Evolutionary conservation across 345 rosid species (phyloP).

Genomic region (Camelina sativa): DNA sequence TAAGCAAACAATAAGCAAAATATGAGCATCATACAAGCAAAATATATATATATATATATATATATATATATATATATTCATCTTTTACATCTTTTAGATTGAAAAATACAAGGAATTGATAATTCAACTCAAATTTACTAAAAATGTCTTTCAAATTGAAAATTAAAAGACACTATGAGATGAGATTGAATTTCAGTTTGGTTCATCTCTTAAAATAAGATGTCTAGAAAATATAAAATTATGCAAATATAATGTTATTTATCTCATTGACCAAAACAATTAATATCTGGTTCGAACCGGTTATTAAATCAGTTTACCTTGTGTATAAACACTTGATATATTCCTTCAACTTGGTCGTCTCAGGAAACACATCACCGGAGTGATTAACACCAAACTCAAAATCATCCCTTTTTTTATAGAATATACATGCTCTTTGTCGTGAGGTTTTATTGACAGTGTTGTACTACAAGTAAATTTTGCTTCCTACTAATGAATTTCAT

Average conservation of each 20-base stretch:
- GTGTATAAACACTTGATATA: slow-evolving; percentile 57
- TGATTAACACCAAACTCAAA: slow-evolving; percentile 57
- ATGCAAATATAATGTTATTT: background rate
- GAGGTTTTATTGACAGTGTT: no score
- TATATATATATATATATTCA: no score
- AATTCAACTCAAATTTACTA: background rate
- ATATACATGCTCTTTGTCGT: no score
- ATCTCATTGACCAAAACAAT: background rate
- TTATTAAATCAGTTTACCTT: slow-evolving; percentile 51
- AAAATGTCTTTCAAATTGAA: background rate
- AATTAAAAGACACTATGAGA: background rate
- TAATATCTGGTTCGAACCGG: slow-evolving; percentile 24
- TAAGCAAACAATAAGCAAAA: no score
- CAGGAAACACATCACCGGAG: slow-evolving; percentile 62
- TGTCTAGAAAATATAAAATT: background rate
- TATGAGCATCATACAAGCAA: no score
- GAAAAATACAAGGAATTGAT: no score
- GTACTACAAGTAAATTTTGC: no score
- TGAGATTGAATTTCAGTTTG: background rate
- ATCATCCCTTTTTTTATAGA: slow-evolving; percentile 32
- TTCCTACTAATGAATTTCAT: no score
- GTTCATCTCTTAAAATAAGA: background rate
- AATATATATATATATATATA: no score
- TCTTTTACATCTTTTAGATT: no score
- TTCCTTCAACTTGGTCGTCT: slow-evolving; percentile 51